Conservation (phyloP, 345 rosid genomes). For the Orychophragmus violaceus region DNA sequence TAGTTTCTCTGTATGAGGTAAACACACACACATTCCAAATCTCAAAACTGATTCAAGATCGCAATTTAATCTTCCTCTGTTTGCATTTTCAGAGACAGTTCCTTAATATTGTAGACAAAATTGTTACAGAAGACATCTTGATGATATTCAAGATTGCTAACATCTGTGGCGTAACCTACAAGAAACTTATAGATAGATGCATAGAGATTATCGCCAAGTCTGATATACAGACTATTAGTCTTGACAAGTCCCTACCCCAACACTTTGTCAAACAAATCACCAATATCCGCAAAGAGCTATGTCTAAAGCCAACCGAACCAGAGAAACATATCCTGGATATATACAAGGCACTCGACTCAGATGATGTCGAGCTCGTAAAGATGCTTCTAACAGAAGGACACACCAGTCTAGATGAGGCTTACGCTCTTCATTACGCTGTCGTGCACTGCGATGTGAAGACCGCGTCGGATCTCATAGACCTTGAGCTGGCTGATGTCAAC, state of each 20-base stretch:
- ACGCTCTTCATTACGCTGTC: constrained; percentile 80
- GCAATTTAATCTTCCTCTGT: background rate
- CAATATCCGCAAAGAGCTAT: constrained; percentile 37
- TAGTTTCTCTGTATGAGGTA: constrained; percentile 66
- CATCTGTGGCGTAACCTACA: constrained; percentile 50
- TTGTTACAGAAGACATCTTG: constrained; percentile 54
- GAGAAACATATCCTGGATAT: constrained; percentile 60
- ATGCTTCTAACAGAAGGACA: constrained; percentile 68
- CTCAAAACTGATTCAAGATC: background rate
- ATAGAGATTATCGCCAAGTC: constrained; percentile 52
- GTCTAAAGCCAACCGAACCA: constrained; percentile 32
- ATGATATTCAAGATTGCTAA: constrained; percentile 51
- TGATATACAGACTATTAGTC: constrained; percentile 45
- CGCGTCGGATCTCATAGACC: constrained; percentile 63
- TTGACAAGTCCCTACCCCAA: constrained; percentile 59
- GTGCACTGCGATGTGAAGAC: constrained; percentile 74
- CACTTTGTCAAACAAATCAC: constrained; percentile 43
- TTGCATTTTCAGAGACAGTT: constrained; percentile 53
- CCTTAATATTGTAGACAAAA: constrained; percentile 53
- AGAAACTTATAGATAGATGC: constrained; percentile 44
- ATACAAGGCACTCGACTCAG: constrained; percentile 73
- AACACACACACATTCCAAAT: background rate
- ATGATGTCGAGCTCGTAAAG: constrained; percentile 77
- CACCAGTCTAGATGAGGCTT: constrained; percentile 58
- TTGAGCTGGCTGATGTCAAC: constrained; percentile 67